A percentile compares a stretch with the other conserved stretches of the same genome.
These are phyloP conservation scores for Penicillium griseofulvum DNA, from an alignment of 2,329 filamentous ascomycete genomes.

Conservation along the genomic window DNA sequence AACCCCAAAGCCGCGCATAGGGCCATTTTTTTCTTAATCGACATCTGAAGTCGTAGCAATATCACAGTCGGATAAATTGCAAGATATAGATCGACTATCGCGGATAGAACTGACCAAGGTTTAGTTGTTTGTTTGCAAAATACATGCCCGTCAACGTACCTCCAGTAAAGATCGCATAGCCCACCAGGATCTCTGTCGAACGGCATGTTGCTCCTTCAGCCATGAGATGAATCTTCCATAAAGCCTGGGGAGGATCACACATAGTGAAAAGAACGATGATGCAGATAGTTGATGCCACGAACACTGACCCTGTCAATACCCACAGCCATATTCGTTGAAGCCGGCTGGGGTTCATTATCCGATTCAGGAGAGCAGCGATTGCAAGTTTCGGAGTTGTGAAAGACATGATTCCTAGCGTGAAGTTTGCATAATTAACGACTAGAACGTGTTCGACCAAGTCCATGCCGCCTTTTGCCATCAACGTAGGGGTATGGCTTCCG, in stretches of 20 bases:
- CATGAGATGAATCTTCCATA: constrained; percentile 37
- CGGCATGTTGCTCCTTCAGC: constrained; percentile 36
- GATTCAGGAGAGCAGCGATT: constrained; percentile 25
- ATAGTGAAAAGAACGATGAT: constrained; percentile 44
- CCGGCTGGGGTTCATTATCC: constrained; percentile 25
- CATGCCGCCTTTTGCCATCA: constrained; percentile 18
- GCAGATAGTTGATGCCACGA: constrained; percentile 32
- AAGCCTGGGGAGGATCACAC: constrained; percentile 40
- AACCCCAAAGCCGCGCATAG: neutral
- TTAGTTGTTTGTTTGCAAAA: neutral
- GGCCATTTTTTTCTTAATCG: constrained; percentile 24
- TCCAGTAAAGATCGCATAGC: constrained; percentile 42
- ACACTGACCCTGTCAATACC: constrained; percentile 30
- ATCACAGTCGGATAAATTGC: constrained; percentile 33
- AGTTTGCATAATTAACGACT: constrained; percentile 24
- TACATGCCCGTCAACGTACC: constrained; percentile 25
- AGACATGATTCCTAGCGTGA: constrained; percentile 28
- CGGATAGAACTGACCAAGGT: constrained; percentile 23
- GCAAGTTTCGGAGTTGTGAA: constrained; percentile 30
- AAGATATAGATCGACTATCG: constrained; percentile 33
- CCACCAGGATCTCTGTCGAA: constrained; percentile 35
- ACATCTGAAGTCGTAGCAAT: constrained; percentile 34
- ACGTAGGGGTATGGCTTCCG: constrained; percentile 38
- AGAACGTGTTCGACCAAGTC: constrained; percentile 28
- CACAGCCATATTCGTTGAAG: constrained; percentile 19